Conservation (phyloP, 768 basidiomycete genomes). For the Tephrocybe sp. region DNA sequence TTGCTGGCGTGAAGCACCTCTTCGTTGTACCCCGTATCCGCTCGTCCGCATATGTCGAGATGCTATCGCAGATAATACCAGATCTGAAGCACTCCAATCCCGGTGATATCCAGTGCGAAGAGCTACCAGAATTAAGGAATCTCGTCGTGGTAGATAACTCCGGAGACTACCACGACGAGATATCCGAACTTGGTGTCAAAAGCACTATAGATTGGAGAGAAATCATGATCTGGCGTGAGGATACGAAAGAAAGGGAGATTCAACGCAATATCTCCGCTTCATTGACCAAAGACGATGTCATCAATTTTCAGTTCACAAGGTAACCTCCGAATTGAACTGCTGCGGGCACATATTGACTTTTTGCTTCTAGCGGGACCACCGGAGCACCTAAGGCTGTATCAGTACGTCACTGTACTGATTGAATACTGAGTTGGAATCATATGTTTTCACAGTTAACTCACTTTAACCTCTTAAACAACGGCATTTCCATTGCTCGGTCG, state of each 20-base stretch:
- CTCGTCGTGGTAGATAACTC: slow-evolving; percentile 70
- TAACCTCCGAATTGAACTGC: slow-evolving; percentile 22
- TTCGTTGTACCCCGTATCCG: slow-evolving; percentile 73
- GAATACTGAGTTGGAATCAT: neutral
- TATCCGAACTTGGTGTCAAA: slow-evolving; percentile 42
- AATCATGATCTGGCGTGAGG: slow-evolving; percentile 66
- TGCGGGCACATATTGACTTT: neutral
- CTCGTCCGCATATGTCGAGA: slow-evolving; percentile 59
- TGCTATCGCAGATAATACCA: slow-evolving; percentile 59
- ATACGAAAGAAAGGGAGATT: slow-evolving; percentile 37
- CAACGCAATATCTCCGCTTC: slow-evolving; percentile 42
- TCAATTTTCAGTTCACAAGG: slow-evolving; percentile 89
- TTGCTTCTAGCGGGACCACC: slow-evolving; percentile 65
- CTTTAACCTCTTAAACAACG: slow-evolving; percentile 78
- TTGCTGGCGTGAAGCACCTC: slow-evolving; percentile 67
- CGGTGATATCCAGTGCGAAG: slow-evolving; percentile 56
- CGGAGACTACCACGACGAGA: slow-evolving; percentile 34
- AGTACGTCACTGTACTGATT: slow-evolving; percentile 36
- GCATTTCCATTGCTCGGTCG: slow-evolving; percentile 62
- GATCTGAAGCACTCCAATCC: slow-evolving; percentile 48
- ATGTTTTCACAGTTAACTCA: slow-evolving; percentile 65
- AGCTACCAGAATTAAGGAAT: slow-evolving; percentile 61
- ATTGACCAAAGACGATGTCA: slow-evolving; percentile 63
- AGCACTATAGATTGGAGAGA: slow-evolving; percentile 73
- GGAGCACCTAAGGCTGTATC: slow-evolving; percentile 83